These are phyloP conservation scores for Tetracladium marchalianum DNA, from an alignment of 495 filamentous ascomycete species.

Conservation along the genomic window DNA sequence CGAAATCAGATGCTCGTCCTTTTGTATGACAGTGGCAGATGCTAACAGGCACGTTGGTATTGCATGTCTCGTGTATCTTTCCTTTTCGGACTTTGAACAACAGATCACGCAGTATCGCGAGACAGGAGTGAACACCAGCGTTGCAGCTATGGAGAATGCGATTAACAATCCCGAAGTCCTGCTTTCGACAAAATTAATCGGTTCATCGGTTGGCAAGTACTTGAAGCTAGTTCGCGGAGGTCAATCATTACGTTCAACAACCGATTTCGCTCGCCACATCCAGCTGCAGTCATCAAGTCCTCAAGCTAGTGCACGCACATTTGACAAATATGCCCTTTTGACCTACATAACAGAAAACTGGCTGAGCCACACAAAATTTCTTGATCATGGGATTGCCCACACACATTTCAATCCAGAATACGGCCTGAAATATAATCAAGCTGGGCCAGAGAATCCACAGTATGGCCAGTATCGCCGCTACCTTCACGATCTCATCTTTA, in stretches of 20 bases:
- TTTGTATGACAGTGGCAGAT: conserved; percentile 5
- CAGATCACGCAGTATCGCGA: conserved; percentile 2
- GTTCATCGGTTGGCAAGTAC: not conserved
- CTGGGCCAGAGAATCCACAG: too few relatives aligned
- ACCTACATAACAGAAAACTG: not conserved
- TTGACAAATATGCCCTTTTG: not conserved
- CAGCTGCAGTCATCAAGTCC: not conserved
- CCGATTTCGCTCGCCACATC: not conserved
- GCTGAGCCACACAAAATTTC: not conserved
- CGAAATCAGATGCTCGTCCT: not conserved
- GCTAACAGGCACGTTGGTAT: conserved; percentile 16
- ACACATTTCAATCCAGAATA: too few relatives aligned
- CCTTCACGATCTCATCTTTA: too few relatives aligned
- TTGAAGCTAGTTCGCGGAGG: not conserved
- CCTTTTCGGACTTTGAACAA: conserved; percentile 25
- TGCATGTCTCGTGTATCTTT: conserved; percentile 28
- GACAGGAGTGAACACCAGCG: not conserved
- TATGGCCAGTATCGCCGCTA: too few relatives aligned
- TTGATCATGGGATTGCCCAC: too few relatives aligned
- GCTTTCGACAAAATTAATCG: not conserved
- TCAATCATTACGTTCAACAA: not conserved
- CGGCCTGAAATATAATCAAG: too few relatives aligned
- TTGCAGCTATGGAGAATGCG: conserved; percentile 1
- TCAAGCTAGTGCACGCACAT: not conserved
- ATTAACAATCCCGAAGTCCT: not conserved